phyloP scores from a whole-genome alignment of 495 filamentous ascomycete species.

The Clohesyomyces aquaticus region DNA sequence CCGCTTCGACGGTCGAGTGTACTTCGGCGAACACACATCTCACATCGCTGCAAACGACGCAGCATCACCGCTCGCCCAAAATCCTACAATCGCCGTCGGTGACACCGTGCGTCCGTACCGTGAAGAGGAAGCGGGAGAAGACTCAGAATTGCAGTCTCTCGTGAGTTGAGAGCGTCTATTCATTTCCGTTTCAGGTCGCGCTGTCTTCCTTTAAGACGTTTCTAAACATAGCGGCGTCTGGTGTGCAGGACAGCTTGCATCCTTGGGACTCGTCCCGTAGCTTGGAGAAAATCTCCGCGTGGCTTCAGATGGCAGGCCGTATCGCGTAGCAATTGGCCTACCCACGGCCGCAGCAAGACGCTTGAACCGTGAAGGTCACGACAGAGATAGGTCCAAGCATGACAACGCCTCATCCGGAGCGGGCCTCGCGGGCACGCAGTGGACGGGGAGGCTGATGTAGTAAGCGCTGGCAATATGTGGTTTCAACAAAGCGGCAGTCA shows the following conservation, averaged over 20 bases:
- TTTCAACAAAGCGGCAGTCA: constrained; percentile 30
- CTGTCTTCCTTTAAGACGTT: constrained; percentile 4
- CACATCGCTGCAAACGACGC: constrained; percentile 48
- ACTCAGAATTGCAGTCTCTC: constrained; percentile 18
- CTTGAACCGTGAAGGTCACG: constrained; percentile 11
- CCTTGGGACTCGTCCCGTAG: constrained; percentile 4
- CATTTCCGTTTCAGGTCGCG: constrained; percentile 24
- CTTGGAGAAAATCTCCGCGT: constrained; percentile 23
- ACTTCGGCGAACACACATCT: constrained; percentile 76
- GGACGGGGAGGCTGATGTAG: constrained; percentile 22
- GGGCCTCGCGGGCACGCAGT: constrained; percentile 19
- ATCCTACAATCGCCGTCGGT: constrained; percentile 61
- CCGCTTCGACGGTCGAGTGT: constrained; percentile 76
- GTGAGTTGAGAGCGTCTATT: constrained; percentile 35
- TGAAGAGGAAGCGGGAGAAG: constrained; percentile 30
- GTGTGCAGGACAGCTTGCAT: constrained; percentile 13
- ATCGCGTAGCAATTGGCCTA: constrained; percentile 21
- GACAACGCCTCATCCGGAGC: constrained; percentile 29
- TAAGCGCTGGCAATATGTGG: constrained; percentile 39
- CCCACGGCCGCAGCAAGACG: constrained; percentile 3
- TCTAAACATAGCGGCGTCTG: constrained; percentile 30
- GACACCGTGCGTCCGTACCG: constrained; percentile 53
- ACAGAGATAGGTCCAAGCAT: constrained; percentile 19
- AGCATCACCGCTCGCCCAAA: constrained; percentile 42
- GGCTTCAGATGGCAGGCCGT: constrained; percentile 32